Conservation (phyloP, 495 filamentous ascomycete genomes). For the Neurospora tetraspora region DNA sequence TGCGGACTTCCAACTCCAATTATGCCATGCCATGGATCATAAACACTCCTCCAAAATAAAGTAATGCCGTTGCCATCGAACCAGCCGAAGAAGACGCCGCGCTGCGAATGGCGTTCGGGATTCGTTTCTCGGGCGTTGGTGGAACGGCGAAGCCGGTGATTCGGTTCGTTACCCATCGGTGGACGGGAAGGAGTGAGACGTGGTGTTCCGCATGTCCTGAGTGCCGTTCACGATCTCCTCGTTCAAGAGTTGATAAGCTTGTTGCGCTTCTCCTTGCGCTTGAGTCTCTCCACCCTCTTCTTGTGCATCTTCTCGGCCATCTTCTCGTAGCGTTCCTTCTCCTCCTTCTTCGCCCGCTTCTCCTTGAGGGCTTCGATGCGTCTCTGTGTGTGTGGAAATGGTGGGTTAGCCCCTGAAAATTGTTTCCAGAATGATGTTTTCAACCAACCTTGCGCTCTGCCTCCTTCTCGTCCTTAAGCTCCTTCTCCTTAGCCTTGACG, state of each 20-base stretch:
- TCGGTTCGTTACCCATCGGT: background rate
- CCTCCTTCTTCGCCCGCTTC: slow-evolving; percentile 73
- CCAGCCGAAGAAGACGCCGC: background rate
- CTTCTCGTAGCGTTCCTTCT: slow-evolving; percentile 88
- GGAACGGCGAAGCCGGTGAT: background rate
- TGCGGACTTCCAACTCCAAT: background rate
- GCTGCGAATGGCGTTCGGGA: background rate
- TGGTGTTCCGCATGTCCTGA: background rate
- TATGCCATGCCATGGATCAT: background rate
- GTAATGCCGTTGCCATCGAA: background rate
- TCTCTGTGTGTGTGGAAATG: slow-evolving; percentile 38
- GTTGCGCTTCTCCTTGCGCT: slow-evolving; percentile 94
- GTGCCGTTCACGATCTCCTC: background rate
- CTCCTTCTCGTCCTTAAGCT: slow-evolving; percentile 94
- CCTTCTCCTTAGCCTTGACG: slow-evolving; percentile 80
- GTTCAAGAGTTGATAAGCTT: slow-evolving; percentile 84
- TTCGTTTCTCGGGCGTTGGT: background rate
- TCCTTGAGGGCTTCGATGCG: slow-evolving; percentile 72
- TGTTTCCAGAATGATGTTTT: background rate
- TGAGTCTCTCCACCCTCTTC: slow-evolving; percentile 86
- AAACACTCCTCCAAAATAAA: background rate
- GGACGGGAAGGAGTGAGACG: background rate
- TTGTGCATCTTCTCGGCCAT: slow-evolving; percentile 96
- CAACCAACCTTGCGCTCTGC: slow-evolving; percentile 64
- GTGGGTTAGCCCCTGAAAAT: slow-evolving; percentile 1